These are phyloP conservation scores for Gomphus bonarii DNA, from an alignment of 1,284 basidiomycete species.

Conservation along the genomic window DNA sequence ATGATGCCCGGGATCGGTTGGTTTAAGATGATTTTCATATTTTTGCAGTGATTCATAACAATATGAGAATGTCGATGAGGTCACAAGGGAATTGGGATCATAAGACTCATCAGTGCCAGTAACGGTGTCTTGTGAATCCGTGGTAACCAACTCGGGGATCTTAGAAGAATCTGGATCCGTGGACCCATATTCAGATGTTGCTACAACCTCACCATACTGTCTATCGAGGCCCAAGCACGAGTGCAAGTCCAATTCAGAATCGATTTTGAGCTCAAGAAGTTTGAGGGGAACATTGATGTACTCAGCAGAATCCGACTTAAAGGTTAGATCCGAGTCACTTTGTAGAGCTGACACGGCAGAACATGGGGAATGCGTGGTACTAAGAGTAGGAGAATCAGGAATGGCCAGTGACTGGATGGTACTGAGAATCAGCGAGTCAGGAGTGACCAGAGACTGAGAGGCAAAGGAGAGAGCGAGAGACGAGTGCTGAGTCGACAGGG, in stretches of 20 bases:
- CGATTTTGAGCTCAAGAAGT: background rate
- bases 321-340: background rate
- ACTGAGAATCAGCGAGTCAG: background rate
- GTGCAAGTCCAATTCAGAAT: background rate
- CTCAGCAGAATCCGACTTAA: background rate
- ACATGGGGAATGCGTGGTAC: background rate
- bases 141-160: background rate
- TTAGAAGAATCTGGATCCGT: background rate
- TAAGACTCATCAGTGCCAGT: background rate
- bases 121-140: background rate
- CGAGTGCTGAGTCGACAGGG: background rate
- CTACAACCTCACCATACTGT: background rate
- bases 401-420: background rate
- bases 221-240: background rate
- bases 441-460: background rate
- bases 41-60: background rate
- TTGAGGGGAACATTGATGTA: background rate
- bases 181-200: no score
- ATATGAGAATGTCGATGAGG: background rate
- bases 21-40: background rate
- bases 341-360: background rate
- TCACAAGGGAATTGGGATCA: background rate
- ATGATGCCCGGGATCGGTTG: background rate
- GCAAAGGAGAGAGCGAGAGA: background rate
- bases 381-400: background rate